Evolutionary conservation across 2,329 filamentous ascomycete species (phyloP), one percentile per base, ranked within the genome.

Genomic region (Aspergillus sp.): DNA sequence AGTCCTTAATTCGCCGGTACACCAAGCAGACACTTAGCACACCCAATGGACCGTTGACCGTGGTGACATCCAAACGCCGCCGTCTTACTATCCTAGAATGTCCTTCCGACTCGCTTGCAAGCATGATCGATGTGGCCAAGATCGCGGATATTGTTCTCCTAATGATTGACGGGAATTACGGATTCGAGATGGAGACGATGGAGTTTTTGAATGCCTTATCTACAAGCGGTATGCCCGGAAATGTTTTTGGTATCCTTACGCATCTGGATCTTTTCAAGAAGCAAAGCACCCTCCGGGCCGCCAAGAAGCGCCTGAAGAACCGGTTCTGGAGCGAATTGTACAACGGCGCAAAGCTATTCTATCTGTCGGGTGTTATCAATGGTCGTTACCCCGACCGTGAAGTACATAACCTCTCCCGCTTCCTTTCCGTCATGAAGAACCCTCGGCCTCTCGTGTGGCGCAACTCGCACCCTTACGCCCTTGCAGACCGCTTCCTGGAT

Each of bases 141-240:
- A 90, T 99, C 44, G 95, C 96, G 17, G 95, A 99, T 73, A 97
- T 99, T 68, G 91, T 98, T 5, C 82, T 99, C 50, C 83, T 99
- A 56, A 95, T 99, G 90, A 99, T 99, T 67, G 95, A 99, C 72
- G 96, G 95, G 56, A 98, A 98, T 77, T 99, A 90, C 70, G 96
- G 95, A 13, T 99, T 99, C 71, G 95, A 99, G 78, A 99, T 99
- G 95, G 95, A 99, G 82, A 99, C 95, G 0, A 99, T 99, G 95
- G 95, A 99, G 77, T 99, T 99, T 61, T 80, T 99, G 70, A 98
- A 97, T 67, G 88, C 97, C 17, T 81, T 99, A 51, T 89, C 90
- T n/a, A 86, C 91, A 2, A 96, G 90, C 30, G 95, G 95, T 74
- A 98, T 99, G 93, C 95, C 96, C 0, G 93, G 95, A 64, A 99